Percentiles rank a stretch among this genome's conserved stretches.
Evolutionary conservation across 1,284 basidiomycete species (phyloP).

Genomic region (Bjerkandera adusta): DNA sequence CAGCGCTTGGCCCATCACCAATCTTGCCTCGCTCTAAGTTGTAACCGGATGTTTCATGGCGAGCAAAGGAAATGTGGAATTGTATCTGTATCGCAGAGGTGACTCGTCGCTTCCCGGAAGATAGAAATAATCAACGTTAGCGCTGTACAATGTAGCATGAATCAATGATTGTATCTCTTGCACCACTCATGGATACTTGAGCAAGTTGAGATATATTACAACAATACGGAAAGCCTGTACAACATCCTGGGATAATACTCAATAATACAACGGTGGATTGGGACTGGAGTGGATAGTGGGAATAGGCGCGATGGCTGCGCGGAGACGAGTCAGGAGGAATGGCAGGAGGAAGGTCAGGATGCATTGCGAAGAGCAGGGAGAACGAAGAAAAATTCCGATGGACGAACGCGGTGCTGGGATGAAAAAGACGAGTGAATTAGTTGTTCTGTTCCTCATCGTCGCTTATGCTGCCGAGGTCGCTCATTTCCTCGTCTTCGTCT

Average conservation of each 20-base stretch:
- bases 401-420: no score
- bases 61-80: not conserved
- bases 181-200: no score
- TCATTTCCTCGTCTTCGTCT: constrained; percentile 85
- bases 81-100: not conserved
- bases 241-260: constrained; percentile 4
- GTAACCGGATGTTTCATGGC: not conserved
- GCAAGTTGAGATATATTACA: constrained; percentile 8
- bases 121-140: constrained; percentile 3
- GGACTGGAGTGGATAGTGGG: not conserved
- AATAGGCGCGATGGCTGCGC: not conserved
- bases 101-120: no score
- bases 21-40: constrained; percentile 41
- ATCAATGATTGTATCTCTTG: no score
- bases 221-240: constrained; percentile 4
- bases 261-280: constrained; percentile 7
- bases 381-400: not conserved
- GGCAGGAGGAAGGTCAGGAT: not conserved
- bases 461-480: constrained; percentile 87
- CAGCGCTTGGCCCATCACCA: constrained; percentile 52
- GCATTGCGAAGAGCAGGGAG: not conserved
- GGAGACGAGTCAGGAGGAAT: not conserved
- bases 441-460: constrained; percentile 58
- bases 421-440: constrained; percentile 4
- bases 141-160: constrained; percentile 7